Base-by-base conservation (phyloP, 2,329 filamentous ascomycete genomes). In the Ophiostoma ips region DNA sequence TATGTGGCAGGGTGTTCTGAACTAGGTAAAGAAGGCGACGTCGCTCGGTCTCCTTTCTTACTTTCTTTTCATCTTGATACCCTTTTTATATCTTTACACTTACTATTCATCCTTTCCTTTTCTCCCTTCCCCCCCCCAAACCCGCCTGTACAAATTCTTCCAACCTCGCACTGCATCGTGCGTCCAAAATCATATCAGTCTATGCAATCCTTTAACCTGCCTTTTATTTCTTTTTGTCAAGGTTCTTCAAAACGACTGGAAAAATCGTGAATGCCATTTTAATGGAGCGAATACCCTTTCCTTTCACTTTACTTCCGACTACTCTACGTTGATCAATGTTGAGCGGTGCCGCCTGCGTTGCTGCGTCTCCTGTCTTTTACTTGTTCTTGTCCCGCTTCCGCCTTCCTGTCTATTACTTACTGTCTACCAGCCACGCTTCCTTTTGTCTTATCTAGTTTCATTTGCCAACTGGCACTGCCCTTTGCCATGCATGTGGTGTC, bases 1-100 rank as follows among this genome's bases (percentile, higher is more conserved):
- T 48, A 82, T 83, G 77, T 84, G 81, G 80, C 70, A 75, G 52
- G 76, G 73, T 50, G 77, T 84, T 55, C 66, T 83, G 55, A 72
- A 75, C 61, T 77, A 67, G 65, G 62, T 53, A 53, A 13, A 44
- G 46, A 16, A 43, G 53, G 46, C 30, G 24, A 46, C 45, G 34
- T 8, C 15, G 31, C 5, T 44, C 36, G 48, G 24, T 36, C 4
- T 48, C 50, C 53, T 51, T 41, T 48, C 50, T 31, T 48, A 46
- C 51, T 56, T 36, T 31, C 55, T 43, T n/a, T 43, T 43, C 40
- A 43, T 43, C 40, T 51, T 55, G 34, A 28, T 37, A 35, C 49
- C 46, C 50, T 52, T 55, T 55, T 58, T 62, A 60, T 62, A 57
- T 59, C 57, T 60, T 62, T 60, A 61, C 55, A 53, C 41, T 36